Percentiles rank a stretch among this genome's conserved stretches.
phyloP scores from a whole-genome alignment of 345 rosid genomes.

The Brassica carinata region DNA sequence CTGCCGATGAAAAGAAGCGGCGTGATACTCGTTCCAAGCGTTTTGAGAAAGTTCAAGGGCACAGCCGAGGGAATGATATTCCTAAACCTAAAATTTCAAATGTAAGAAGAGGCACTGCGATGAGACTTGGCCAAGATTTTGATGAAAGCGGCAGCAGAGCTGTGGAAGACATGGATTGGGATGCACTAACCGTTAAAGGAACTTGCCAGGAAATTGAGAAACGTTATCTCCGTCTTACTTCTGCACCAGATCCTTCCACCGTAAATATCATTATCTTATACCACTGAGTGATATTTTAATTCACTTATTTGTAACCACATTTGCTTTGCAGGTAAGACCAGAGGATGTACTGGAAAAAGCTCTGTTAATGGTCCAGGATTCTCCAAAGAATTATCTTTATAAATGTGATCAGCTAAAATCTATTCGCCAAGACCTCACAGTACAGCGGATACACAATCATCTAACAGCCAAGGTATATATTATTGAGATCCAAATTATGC shows the following conservation, averaged over 20 bases:
- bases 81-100: constrained; percentile 67
- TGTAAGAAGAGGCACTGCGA: constrained; percentile 71
- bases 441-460: constrained; percentile 83
- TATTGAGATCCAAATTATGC: neutral
- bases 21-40: constrained; percentile 95
- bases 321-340: constrained; percentile 80
- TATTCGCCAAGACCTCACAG: constrained; percentile 97
- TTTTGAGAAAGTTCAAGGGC: constrained; percentile 79
- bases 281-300: constrained; percentile 21
- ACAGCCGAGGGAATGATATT: constrained; percentile 54
- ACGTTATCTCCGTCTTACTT: constrained; percentile 97
- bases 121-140: constrained; percentile 67
- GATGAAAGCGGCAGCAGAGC: constrained; percentile 83
- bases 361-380: constrained; percentile 75
- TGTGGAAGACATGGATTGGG: constrained; percentile 99
- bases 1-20: constrained; percentile 88
- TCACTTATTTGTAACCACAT: constrained; percentile 9
- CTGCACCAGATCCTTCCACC: constrained; percentile 96
- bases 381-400: constrained; percentile 88
- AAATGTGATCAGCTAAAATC: constrained; percentile 99
- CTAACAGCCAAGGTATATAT: constrained; percentile 84
- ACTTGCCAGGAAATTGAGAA: constrained; percentile 96
- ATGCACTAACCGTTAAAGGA: constrained; percentile 93
- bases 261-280: constrained; percentile 53
- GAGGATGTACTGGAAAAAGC: constrained; percentile 96